Base-by-base conservation (phyloP, 768 basidiomycete genomes). In the Cystofilobasidium ferigula region DNA sequence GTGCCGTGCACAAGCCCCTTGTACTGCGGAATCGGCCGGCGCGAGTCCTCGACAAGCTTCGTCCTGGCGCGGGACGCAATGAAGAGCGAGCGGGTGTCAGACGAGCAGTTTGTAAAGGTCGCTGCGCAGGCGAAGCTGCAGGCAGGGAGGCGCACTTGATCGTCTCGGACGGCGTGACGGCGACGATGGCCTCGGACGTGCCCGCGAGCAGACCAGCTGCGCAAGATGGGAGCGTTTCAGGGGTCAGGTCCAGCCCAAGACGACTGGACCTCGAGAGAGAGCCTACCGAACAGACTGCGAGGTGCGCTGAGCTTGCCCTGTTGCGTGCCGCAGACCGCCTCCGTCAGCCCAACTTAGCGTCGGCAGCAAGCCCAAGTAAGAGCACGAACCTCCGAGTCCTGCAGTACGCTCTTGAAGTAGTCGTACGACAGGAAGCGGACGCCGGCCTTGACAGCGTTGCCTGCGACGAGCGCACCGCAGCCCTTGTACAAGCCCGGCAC, bases 401-500 rank as follows among this genome's bases (percentile, higher is more conserved):
- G 88, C 53, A 99, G 75, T 71, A 85, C 76, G 34, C 79, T 77
- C 78, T 98, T 98, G 79, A 92, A 93, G 73, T 86, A 81, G 74
- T 97, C 93, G 77, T 99, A 99, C 70, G 85, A 87, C 64, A 95
- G 82, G 76, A 99, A 99, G 48, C 95, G 82, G 42, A 99, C 93
- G 4, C 93, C 95, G 1, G 95, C 95, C 79, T 99, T 99, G 70
- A 84, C 74, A 0, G 93, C 82, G 75, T 98, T 98, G 16, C 94
- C 95, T 18, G 91, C 80, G 7, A 98, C 83, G 20, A 98, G 81
- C 0, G 95, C 94, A 24, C 82, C 83, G 72, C 88, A 90, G 73
- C 93, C 92, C 0, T 91, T 88, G 71, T 99, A 99, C n/a, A 99
- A 80, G 0, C 94, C 95, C 0, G 75, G 73, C 18, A 95, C 70